A percentile compares a stretch with the other conserved stretches of the same genome.
Evolutionary conservation across 2,329 filamentous ascomycete genomes (phyloP).

Genomic region (Pseudovirgaria hyperparasitica): DNA sequence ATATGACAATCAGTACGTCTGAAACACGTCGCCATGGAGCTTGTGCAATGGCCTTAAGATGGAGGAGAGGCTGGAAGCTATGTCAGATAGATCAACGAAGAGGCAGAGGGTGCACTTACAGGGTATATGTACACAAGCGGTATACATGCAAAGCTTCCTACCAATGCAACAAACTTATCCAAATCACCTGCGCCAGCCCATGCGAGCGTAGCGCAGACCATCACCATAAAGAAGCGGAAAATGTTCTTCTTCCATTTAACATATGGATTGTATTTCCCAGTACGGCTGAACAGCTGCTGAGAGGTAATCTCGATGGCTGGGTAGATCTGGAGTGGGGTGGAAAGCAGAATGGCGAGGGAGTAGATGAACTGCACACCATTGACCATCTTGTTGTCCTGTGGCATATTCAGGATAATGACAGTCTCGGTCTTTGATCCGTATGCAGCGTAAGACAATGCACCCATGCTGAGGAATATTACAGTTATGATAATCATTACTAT

Average conservation of each 20-base stretch:
- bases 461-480: conserved; percentile 78
- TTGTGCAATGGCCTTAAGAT: conserved; percentile 68
- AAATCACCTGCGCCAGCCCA: conserved; percentile 88
- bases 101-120: conserved; percentile 43
- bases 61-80: conserved; percentile 62
- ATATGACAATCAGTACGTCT: conserved; percentile 65
- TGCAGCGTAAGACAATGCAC: conserved; percentile 86
- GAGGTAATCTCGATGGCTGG: conserved; percentile 94
- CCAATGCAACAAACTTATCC: conserved; percentile 93
- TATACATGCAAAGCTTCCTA: conserved; percentile 96
- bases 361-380: conserved; percentile 95
- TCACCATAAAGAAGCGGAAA: conserved; percentile 87
- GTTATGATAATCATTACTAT: conserved; percentile 94
- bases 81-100: conserved; percentile 1
- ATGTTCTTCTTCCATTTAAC: conserved; percentile 99
- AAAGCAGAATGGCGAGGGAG: conserved; percentile 91
- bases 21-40: conserved; percentile 53
- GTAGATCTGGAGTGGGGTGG: conserved; percentile 92
- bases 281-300: conserved; percentile 84
- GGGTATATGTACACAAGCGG: conserved; percentile 96
- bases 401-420: conserved; percentile 89
- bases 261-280: conserved; percentile 93
- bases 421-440: conserved; percentile 94
- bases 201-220: conserved; percentile 72
- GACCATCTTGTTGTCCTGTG: conserved; percentile 89